phyloP scores from a whole-genome alignment of 2,329 filamentous ascomycete species.

The Balansia obtecta region DNA sequence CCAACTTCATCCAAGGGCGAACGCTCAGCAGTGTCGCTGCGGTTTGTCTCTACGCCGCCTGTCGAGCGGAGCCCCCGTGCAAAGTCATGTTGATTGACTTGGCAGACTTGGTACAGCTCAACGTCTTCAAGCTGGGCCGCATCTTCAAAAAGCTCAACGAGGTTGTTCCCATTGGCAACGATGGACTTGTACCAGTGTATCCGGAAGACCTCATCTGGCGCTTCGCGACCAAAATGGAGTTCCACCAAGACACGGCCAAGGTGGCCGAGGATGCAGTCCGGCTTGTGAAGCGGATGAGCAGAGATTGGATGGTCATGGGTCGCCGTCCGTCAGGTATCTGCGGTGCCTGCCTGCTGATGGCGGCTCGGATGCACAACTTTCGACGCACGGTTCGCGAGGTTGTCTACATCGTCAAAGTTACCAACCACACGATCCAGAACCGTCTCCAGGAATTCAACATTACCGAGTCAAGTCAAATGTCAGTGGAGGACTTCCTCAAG shows the following conservation, averaged over 20 bases:
- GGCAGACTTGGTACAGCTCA: slow-evolving; percentile 69
- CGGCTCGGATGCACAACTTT: slow-evolving; percentile 97
- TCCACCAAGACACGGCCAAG: slow-evolving; percentile 66
- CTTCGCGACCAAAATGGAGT: slow-evolving; percentile 86
- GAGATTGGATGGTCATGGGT: slow-evolving; percentile 95
- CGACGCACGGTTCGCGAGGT: slow-evolving; percentile 85
- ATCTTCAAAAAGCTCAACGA: slow-evolving; percentile 77
- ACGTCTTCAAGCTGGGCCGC: slow-evolving; percentile 84
- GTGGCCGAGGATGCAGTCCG: slow-evolving; percentile 82
- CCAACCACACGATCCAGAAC: slow-evolving; percentile 83
- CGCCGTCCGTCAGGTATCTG: slow-evolving; percentile 88
- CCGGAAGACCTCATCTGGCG: slow-evolving; percentile 85
- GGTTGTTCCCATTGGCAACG: slow-evolving; percentile 56
- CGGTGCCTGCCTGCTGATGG: slow-evolving; percentile 86
- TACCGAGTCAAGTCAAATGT: slow-evolving; percentile 73
- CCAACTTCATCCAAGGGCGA: slow-evolving; percentile 77
- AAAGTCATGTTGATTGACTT: slow-evolving; percentile 92
- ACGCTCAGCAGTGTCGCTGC: slow-evolving; percentile 75
- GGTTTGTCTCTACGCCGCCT: slow-evolving; percentile 84
- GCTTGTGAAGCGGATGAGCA: slow-evolving; percentile 83
- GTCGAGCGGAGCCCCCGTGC: slow-evolving; percentile 65
- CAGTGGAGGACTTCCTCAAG: slow-evolving; percentile 73
- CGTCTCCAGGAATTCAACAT: slow-evolving; percentile 84
- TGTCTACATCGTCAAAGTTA: slow-evolving; percentile 96
- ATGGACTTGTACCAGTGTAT: slow-evolving; percentile 56